These are phyloP conservation scores for Aurantiochytrium sp. DNA, from an alignment of 108 stramenopile genomes.

Conservation along the genomic window DNA sequence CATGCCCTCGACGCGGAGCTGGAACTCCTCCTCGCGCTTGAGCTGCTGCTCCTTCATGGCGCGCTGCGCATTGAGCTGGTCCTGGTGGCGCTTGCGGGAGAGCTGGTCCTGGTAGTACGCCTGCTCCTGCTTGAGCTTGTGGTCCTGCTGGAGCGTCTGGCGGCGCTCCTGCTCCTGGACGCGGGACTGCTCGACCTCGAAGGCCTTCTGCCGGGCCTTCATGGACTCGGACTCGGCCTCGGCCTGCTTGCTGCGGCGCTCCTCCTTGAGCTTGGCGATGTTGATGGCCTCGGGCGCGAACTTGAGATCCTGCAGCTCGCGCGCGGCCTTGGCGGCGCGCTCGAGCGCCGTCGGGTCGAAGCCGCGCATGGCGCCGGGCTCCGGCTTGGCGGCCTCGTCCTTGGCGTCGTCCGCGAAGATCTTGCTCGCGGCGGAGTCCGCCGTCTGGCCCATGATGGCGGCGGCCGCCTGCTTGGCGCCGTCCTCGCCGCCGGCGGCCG, in stretches of 20 bases:
- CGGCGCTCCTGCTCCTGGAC: slow-evolving; percentile 12
- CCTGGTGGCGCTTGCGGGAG: slow-evolving; percentile 22
- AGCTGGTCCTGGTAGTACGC: slow-evolving; percentile 26
- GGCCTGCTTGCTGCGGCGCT: slow-evolving; percentile 26
- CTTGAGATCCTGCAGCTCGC: slow-evolving; percentile 17
- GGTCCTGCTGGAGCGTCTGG: slow-evolving; percentile 23
- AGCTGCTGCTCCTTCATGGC: slow-evolving; percentile 23
- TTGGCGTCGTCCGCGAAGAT: slow-evolving; percentile 12
- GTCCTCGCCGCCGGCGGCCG: background rate
- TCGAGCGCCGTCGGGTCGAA: slow-evolving; percentile 15
- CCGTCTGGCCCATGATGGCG: background rate
- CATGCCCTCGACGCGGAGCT: background rate
- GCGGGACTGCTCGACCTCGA: slow-evolving; percentile 21
- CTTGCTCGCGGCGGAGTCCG: background rate
- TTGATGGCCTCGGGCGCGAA: slow-evolving; percentile 14
- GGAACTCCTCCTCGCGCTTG: slow-evolving; percentile 32
- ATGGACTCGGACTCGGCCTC: background rate
- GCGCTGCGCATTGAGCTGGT: background rate
- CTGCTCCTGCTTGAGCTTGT: slow-evolving; percentile 35
- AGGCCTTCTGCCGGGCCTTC: slow-evolving; percentile 21
- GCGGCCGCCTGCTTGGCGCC: background rate
- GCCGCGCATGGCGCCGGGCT: slow-evolving; percentile 2
- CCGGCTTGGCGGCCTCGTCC: slow-evolving; percentile 28
- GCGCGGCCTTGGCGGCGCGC: slow-evolving; percentile 15
- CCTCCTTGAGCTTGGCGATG: slow-evolving; percentile 30